Conservation (phyloP, 2,329 filamentous ascomycete species). For the Claviceps spartinae region DNA sequence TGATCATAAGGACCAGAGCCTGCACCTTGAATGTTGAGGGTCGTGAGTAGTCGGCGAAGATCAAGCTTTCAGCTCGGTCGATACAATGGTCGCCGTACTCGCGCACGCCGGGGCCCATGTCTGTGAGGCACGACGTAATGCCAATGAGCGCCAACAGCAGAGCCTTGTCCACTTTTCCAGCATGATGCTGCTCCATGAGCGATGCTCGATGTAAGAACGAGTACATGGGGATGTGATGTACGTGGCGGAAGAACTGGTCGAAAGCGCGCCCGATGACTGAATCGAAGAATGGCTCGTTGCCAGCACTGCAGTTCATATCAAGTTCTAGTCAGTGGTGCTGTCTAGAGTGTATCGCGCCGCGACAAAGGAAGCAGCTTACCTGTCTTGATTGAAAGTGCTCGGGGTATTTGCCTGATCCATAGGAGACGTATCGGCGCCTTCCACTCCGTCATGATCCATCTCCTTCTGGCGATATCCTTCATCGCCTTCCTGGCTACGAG, state of each 20-base stretch:
- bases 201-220: constrained; percentile 46
- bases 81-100: constrained; percentile 41
- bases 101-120: constrained; percentile 36
- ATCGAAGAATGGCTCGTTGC: constrained; percentile 31
- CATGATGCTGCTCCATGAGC: constrained; percentile 44
- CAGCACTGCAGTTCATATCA: constrained; percentile 13
- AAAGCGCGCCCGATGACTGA: constrained; percentile 38
- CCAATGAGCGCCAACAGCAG: constrained; percentile 41
- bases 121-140: constrained; percentile 41
- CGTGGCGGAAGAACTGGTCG: constrained; percentile 43
- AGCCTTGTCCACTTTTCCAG: constrained; percentile 40
- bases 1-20: constrained; percentile 30
- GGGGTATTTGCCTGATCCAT: constrained; percentile 22
- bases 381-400: constrained; percentile 19
- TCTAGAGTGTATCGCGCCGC: too few relatives aligned
- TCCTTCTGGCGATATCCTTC: constrained; percentile 7
- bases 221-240: constrained; percentile 46
- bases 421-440: constrained; percentile 22
- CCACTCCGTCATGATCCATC: constrained; percentile 13
- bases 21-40: constrained; percentile 44
- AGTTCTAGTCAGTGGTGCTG: not conserved
- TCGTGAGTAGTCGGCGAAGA: constrained; percentile 38
- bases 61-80: constrained; percentile 38
- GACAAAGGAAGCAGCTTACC: constrained; percentile 14
- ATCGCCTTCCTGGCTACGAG: constrained; percentile 22